Conservation (phyloP, 495 filamentous ascomycete species). For the Thermochaetoides thermophila region DNA sequence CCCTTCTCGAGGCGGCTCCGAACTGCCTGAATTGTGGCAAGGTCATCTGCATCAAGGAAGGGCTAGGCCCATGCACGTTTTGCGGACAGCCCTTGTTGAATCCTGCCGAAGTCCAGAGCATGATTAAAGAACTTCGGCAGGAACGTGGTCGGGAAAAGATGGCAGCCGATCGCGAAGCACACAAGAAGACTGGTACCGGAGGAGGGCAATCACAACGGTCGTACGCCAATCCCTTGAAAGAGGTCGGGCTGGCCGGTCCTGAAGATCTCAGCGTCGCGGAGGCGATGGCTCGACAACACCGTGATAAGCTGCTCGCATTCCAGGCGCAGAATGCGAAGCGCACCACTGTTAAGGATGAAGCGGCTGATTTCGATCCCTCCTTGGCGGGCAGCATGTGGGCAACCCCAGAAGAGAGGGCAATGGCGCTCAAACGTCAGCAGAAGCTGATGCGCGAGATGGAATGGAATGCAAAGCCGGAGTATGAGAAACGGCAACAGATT, state of each 20-base stretch:
- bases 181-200: too few relatives aligned
- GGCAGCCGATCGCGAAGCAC: slow-evolving; percentile 55
- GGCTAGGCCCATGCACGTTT: slow-evolving; percentile 88
- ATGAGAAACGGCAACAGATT: slow-evolving; percentile 80
- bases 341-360: slow-evolving; percentile 84
- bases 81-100: slow-evolving; percentile 62
- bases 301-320: slow-evolving; percentile 68
- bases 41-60: slow-evolving; percentile 91
- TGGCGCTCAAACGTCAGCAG: slow-evolving; percentile 82
- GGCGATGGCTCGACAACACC: slow-evolving; percentile 53
- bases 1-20: slow-evolving; percentile 70
- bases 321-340: slow-evolving; percentile 79
- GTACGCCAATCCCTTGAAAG: too few relatives aligned
- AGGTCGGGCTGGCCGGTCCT: too few relatives aligned
- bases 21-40: slow-evolving; percentile 92
- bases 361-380: slow-evolving; percentile 77
- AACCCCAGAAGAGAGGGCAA: slow-evolving; percentile 69
- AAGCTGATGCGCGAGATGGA: slow-evolving; percentile 76
- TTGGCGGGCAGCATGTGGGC: slow-evolving; percentile 68
- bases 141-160: slow-evolving; percentile 78
- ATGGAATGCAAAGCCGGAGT: slow-evolving; percentile 79
- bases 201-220: too few relatives aligned
- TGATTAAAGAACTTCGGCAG: slow-evolving; percentile 73
- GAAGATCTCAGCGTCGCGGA: slow-evolving; percentile 26
- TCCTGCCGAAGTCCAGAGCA: slow-evolving; percentile 55